Evolutionary conservation across 768 basidiomycete genomes (phyloP).

Genomic region (Myochromella boudieri): DNA sequence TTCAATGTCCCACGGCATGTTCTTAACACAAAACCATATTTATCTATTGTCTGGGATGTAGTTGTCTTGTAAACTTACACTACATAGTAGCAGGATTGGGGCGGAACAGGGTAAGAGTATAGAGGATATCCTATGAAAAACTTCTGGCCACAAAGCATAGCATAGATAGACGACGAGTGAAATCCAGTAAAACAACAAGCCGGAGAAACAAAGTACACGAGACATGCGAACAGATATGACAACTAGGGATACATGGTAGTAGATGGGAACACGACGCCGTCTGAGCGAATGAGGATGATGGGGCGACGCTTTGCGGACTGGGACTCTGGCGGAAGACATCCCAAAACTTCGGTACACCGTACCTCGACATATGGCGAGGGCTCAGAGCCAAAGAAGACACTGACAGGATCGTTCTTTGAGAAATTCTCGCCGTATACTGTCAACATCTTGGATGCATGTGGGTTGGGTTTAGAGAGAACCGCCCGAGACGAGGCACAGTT

Average conservation of each 20-base stretch:
- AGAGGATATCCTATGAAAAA: slow-evolving; percentile 18
- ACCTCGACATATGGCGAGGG: slow-evolving; percentile 87
- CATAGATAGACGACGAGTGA: slow-evolving; percentile 20
- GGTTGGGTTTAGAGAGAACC: slow-evolving; percentile 73
- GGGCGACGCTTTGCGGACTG: slow-evolving; percentile 70
- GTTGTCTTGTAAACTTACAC: not conserved
- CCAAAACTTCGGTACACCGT: slow-evolving; percentile 82
- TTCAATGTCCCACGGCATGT: too few relatives aligned
- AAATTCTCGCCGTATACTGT: slow-evolving; percentile 91
- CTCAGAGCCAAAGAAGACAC: slow-evolving; percentile 85
- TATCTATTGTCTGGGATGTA: too few relatives aligned
- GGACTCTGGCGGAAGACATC: slow-evolving; percentile 76
- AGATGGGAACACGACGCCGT: slow-evolving; percentile 88
- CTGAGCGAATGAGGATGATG: slow-evolving; percentile 77
- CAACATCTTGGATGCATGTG: slow-evolving; percentile 76
- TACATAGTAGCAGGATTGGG: too few relatives aligned
- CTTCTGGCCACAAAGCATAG: slow-evolving; percentile 20
- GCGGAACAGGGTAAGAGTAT: slow-evolving; percentile 2
- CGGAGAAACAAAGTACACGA: slow-evolving; percentile 18
- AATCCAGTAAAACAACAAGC: slow-evolving; percentile 26
- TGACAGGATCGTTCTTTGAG: slow-evolving; percentile 76
- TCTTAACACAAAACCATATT: too few relatives aligned
- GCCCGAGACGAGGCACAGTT: slow-evolving; percentile 66
- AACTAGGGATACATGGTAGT: slow-evolving; percentile 76
- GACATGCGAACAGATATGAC: slow-evolving; percentile 13